A percentile compares a stretch with the other conserved stretches of the same genome.
Evolutionary conservation across 2,329 filamentous ascomycete species (phyloP).

Genomic region (Coccinonectria pachysandricola): DNA sequence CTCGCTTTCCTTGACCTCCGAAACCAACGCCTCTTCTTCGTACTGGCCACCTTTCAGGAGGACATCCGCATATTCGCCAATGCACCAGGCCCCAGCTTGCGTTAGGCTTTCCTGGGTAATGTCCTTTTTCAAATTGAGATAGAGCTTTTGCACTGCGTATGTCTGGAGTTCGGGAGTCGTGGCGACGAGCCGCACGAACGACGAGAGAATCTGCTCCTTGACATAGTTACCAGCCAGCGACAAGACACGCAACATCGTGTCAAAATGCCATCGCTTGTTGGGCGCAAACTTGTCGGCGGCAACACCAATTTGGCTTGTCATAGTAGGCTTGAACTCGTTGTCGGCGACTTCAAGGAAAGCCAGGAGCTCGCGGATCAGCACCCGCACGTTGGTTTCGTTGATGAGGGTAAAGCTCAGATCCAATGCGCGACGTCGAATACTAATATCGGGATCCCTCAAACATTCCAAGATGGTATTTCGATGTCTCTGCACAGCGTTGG

Average conservation of each 20-base stretch:
- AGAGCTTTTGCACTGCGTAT: constrained; percentile 93
- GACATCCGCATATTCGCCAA: constrained; percentile 90
- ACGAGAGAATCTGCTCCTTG: constrained; percentile 94
- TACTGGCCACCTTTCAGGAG: constrained; percentile 84
- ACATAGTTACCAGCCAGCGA: constrained; percentile 94
- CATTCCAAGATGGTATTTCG: constrained; percentile 97
- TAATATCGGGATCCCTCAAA: constrained; percentile 92
- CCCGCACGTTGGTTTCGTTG: constrained; percentile 90
- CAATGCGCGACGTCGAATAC: constrained; percentile 87
- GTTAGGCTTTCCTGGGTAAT: constrained; percentile 96
- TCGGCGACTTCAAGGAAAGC: constrained; percentile 96
- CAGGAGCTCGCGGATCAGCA: constrained; percentile 83
- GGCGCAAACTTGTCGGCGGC: constrained; percentile 93
- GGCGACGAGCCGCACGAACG: constrained; percentile 89
- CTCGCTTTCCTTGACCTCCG: constrained; percentile 73
- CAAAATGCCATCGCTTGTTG: constrained; percentile 96
- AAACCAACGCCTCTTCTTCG: constrained; percentile 83
- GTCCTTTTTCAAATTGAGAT: constrained; percentile 82
- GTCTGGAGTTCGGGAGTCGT: constrained; percentile 92
- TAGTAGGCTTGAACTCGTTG: constrained; percentile 96
- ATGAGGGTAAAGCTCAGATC: constrained; percentile 97
- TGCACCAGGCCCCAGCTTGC: constrained; percentile 89
- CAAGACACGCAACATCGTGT: constrained; percentile 90
- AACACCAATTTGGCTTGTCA: constrained; percentile 97
- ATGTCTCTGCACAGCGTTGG: constrained; percentile 93